These are phyloP conservation scores for Mucor mucedo DNA, from an alignment of 371 early-diverging fungal genomes.

Conservation along the genomic window DNA sequence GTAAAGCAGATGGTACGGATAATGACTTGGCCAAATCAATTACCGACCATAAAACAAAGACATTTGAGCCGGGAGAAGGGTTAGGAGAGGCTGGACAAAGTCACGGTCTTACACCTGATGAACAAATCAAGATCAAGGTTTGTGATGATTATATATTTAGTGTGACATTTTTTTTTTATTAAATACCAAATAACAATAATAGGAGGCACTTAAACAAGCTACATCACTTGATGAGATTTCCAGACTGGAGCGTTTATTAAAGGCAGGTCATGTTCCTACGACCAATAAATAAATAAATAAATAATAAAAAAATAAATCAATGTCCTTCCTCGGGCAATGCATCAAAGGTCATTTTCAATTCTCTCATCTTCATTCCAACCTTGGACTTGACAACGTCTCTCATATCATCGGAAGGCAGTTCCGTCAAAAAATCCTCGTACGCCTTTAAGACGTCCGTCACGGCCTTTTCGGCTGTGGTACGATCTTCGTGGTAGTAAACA, in stretches of 20 bases:
- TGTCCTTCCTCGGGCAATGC: slow-evolving; percentile 40
- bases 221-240: slow-evolving; percentile 81
- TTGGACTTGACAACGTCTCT: slow-evolving; percentile 40
- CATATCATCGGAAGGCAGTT: slow-evolving; percentile 43
- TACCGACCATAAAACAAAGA: slow-evolving; percentile 63
- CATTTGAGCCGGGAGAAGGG: slow-evolving; percentile 82
- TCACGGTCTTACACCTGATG: slow-evolving; percentile 59
- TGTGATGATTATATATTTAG: not conserved
- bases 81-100: slow-evolving; percentile 49
- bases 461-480: slow-evolving; percentile 40
- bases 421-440: slow-evolving; percentile 34
- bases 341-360: slow-evolving; percentile 46
- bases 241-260: slow-evolving; percentile 70
- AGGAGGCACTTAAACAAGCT: slow-evolving; percentile 78
- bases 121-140: slow-evolving; percentile 65
- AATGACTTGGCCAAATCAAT: slow-evolving; percentile 68
- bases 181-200: not conserved
- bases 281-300: slow-evolving; percentile 8
- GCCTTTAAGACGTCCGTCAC: slow-evolving; percentile 42
- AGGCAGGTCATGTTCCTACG: slow-evolving; percentile 64
- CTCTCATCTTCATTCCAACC: slow-evolving; percentile 45
- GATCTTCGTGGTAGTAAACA: slow-evolving; percentile 50
- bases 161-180: not conserved
- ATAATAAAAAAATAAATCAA: slow-evolving; percentile 4
- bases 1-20: slow-evolving; percentile 57